Conservation (phyloP, 2,329 filamentous ascomycete species). For the Arthrobotrys entomopaga region DNA sequence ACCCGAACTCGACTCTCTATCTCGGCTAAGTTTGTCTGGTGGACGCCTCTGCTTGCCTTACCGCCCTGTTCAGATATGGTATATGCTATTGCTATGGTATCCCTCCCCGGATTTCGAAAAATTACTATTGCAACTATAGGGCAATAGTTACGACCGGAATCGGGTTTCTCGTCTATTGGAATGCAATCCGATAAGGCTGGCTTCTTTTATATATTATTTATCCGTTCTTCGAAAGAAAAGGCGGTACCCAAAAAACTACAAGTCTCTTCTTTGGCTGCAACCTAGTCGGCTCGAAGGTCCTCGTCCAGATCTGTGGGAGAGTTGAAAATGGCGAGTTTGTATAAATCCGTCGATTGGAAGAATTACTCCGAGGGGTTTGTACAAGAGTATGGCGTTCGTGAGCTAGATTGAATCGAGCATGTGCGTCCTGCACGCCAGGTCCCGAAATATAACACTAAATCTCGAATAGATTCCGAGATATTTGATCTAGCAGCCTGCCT, state of each 20-base stretch:
- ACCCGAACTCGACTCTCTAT: slow-evolving; percentile 14
- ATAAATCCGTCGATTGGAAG: slow-evolving; percentile 40
- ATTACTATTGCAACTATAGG: too few species aligned
- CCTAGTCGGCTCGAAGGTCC: slow-evolving; percentile 39
- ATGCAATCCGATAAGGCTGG: slow-evolving; percentile 18
- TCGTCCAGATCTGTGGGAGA: slow-evolving; percentile 4
- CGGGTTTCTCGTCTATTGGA: slow-evolving; percentile 26
- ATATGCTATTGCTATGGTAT: neutral
- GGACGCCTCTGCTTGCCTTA: slow-evolving; percentile 37
- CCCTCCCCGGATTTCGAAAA: slow-evolving; percentile 43
- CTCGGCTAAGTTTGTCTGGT: slow-evolving; percentile 31
- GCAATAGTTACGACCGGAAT: slow-evolving; percentile 25
- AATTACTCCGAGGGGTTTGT: slow-evolving; percentile 10
- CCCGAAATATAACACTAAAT: too few species aligned
- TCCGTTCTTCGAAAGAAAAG: slow-evolving; percentile 4
- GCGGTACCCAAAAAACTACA: neutral
- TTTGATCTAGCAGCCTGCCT: too few species aligned
- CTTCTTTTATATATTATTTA: neutral
- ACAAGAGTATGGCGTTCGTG: too few species aligned
- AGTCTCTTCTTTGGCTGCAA: slow-evolving; percentile 10
- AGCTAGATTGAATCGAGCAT: slow-evolving; percentile 41
- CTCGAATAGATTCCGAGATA: too few species aligned
- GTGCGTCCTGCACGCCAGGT: slow-evolving; percentile 20
- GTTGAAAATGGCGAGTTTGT: neutral
- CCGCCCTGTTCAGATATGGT: too few species aligned